These are phyloP conservation scores for Waltergamsia citrina DNA, from an alignment of 2,329 filamentous ascomycete species.

Conservation along the genomic window DNA sequence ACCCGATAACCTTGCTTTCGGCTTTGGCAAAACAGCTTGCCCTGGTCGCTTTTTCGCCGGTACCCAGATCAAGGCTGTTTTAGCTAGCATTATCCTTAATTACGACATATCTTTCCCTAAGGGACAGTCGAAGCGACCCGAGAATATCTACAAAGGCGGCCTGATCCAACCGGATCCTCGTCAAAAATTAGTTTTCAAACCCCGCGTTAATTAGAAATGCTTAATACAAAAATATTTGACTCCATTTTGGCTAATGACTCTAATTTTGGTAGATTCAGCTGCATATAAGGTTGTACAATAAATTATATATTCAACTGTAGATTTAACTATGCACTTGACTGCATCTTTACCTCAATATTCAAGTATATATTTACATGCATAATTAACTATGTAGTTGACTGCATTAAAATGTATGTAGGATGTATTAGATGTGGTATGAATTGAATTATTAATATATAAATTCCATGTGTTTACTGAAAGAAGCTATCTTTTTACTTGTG, in stretches of 20 bases:
- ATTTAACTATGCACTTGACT: no score
- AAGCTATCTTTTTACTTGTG: no score
- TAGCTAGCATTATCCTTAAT: conserved; percentile 29
- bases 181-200: conserved; percentile 3
- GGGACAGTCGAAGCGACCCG: conserved; percentile 1
- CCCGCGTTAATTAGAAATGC: conserved; percentile 1
- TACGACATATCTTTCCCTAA: conserved; percentile 19
- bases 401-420: no score
- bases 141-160: conserved; percentile 5
- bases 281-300: no score
- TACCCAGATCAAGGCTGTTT: conserved; percentile 33
- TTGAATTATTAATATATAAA: no score
- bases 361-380: no score
- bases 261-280: no score
- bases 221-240: background rate
- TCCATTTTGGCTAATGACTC: background rate
- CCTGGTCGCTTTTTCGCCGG: conserved; percentile 35
- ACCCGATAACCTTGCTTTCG: conserved; percentile 29
- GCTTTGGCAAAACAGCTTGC: conserved; percentile 36
- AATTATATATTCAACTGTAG: no score
- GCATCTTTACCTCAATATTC: no score
- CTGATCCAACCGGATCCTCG: conserved; percentile 5
- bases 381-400: no score
- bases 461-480: no score
- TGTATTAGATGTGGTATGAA: no score